Percentiles rank a stretch among this genome's conserved stretches.
phyloP scores from a whole-genome alignment of 2,329 filamentous ascomycete genomes.

The Cladophialophora exuberans region DNA sequence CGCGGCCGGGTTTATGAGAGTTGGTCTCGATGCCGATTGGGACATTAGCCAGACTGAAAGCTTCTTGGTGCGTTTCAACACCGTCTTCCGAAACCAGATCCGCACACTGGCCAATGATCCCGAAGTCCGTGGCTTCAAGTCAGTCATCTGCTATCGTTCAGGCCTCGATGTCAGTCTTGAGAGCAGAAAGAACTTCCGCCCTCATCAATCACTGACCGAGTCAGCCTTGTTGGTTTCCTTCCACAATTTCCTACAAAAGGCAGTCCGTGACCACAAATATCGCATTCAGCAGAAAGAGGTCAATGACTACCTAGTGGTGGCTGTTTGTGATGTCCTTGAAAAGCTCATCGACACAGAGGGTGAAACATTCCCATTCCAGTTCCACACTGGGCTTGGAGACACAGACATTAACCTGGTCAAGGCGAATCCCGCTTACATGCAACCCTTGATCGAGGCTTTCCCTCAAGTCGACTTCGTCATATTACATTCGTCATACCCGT shows the following conservation, averaged over 20 bases:
- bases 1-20: constrained; percentile 44
- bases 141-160: constrained; percentile 78
- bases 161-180: constrained; percentile 62
- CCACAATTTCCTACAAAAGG: constrained; percentile 31
- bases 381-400: constrained; percentile 82
- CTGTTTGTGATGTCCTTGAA: constrained; percentile 62
- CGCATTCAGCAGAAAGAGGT: constrained; percentile 64
- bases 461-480: constrained; percentile 73
- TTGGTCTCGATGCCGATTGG: constrained; percentile 44
- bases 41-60: constrained; percentile 36
- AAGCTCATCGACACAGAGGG: constrained; percentile 41
- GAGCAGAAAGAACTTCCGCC: constrained; percentile 35
- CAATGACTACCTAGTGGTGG: constrained; percentile 71
- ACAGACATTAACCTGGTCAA: constrained; percentile 72
- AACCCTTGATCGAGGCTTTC: constrained; percentile 71
- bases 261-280: constrained; percentile 36
- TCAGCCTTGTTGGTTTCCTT: constrained; percentile 30
- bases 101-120: constrained; percentile 62
- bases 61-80: constrained; percentile 46
- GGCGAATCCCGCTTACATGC: constrained; percentile 75
- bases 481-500: constrained; percentile 80
- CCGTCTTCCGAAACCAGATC: constrained; percentile 59
- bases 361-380: constrained; percentile 67
- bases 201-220: constrained; percentile 33
- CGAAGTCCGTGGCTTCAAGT: constrained; percentile 79